Evolutionary conservation across 306 rosid genomes (phyloP), one percentile per base, ranked within the genome.

Genomic region (Inga leiocalycina): DNA sequence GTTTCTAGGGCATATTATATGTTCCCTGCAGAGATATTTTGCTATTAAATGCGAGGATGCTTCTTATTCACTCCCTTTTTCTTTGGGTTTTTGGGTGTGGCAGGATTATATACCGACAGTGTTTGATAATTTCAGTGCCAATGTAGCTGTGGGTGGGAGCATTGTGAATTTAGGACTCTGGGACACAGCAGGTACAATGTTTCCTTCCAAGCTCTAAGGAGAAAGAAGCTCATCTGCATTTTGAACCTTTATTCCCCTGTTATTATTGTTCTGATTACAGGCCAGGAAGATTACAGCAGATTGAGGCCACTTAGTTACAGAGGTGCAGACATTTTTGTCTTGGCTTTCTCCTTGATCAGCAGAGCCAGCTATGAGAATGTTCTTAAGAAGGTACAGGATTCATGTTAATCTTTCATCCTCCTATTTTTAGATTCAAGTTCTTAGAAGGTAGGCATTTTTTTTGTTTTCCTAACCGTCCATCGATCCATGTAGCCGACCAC

Each of bases 271-370:
- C 61, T 79, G 32, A 44, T 37, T 84, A 59, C 85, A 97, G 99
- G 99, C 10, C 99, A 96, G 82, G 99, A 96, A 89, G 99, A 96
- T 83, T 96, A 96, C 75, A 96, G 99, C 81, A 96, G 99, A 83
- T 91, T 96, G 90, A 93, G 99, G 90, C 99, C 99, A 85, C 88
- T 96, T 86, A 96, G 99, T 68, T 96, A 96, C 51, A 92, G 97
- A 90, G 99, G 99, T 59, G 99, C 99, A 27, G 98, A 96, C 75
- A 86, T 96, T 37, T 96, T 96, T 86, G 97, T 96, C 16, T 82
- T 96, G 24, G 93, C 98, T 75, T 96, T 96, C 88, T 96, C 99
- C 41, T 87, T 96, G 77, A 96, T 92, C 80, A 96, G 99, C 71
- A 81, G 96, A 86, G 93, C 99, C 35, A 96, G 99, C 86, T 93